Base-by-base conservation (phyloP, 352 stramenopile species). In the Phytophthora citrophthora region DNA sequence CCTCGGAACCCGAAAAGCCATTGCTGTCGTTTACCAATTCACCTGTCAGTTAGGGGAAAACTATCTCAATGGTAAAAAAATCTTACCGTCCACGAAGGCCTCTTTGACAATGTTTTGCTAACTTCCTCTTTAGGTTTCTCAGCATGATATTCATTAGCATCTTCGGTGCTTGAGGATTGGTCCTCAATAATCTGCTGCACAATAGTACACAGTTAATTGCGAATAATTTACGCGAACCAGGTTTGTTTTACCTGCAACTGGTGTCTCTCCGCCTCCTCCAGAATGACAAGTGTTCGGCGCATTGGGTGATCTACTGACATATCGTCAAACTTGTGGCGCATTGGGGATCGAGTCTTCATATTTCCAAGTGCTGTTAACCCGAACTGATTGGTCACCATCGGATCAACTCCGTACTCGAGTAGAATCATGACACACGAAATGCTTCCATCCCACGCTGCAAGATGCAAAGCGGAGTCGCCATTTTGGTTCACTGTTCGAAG, bases 291-390 rank as follows among this genome's bases (percentile, higher is more conserved):
- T 9, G 78, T 87, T 34, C 60, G 65, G 1, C 69, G 58, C 61
- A 91, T 89, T 2, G 76, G 78, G 27, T 91, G 82, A 9, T 79
- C 69, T 24, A 62, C 46, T 6, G 67, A 53, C 18, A 91, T 58
- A 44, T 89, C 79, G 16, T 89, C 75, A 40, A 91, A 88, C n/a
- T 85, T 86, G 58, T 90, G 80, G 1, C 83, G 70, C 48, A 91
- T 53, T 1, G 77, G 74, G n/a, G 79, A 88, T 32, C 81, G 72
- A 20, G 75, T 88, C 66, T 80, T 83, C 46, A 90, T 50, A 23
- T 92, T 92, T 5, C 66, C 67, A 4, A 90, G 68, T 15, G 79
- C 70, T 12, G 79, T 86, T 11, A 89, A 46, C 0, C 76, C 81
- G 9, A 81, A 79, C 11, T 49, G 60, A 59, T 92, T 92, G 16